phyloP scores from a whole-genome alignment of 176 grass and related monocot genomes.

The Triticum urartu region DNA sequence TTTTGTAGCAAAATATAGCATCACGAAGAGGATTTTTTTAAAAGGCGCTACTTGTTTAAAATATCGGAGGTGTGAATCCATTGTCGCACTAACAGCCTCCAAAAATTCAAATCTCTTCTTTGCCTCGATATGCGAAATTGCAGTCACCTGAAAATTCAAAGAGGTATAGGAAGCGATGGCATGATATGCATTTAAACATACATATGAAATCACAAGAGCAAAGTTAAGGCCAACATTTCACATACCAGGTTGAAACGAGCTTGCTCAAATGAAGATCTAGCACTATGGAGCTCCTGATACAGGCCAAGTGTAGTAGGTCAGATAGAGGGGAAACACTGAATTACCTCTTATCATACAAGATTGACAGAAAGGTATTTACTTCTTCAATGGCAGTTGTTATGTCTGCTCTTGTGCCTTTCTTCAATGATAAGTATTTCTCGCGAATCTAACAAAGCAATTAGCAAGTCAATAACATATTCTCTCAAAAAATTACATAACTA shows the following conservation, averaged over 20 bases:
- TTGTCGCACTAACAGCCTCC: conserved; percentile 90
- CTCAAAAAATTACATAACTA: conserved; percentile 6
- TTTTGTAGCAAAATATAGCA: conserved; percentile 25
- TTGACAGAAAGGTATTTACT: conserved; percentile 56
- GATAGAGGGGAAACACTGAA: not conserved
- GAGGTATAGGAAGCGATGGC: not conserved
- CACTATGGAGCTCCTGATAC: conserved; percentile 81
- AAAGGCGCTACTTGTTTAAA: conserved; percentile 85
- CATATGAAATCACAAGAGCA: not conserved
- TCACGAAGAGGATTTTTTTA: not conserved
- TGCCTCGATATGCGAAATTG: conserved; percentile 86
- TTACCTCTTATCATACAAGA: conserved; percentile 32
- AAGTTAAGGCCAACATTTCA: not conserved
- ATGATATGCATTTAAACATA: conserved; percentile 25
- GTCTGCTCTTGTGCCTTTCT: conserved; percentile 90
- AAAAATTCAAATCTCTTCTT: conserved; percentile 99
- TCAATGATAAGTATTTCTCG: conserved; percentile 84
- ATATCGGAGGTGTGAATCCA: conserved; percentile 98
- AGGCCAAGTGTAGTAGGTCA: conserved; percentile 31
- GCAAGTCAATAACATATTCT: conserved; percentile 25
- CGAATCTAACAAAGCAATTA: conserved; percentile 57
- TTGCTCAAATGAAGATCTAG: conserved; percentile 96
- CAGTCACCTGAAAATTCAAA: conserved; percentile 69
- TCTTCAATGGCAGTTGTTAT: conserved; percentile 84
- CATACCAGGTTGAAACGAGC: conserved; percentile 96